These are phyloP conservation scores for Marasmius sp. DNA, from an alignment of 1,284 basidiomycete genomes.

Conservation along the genomic window DNA sequence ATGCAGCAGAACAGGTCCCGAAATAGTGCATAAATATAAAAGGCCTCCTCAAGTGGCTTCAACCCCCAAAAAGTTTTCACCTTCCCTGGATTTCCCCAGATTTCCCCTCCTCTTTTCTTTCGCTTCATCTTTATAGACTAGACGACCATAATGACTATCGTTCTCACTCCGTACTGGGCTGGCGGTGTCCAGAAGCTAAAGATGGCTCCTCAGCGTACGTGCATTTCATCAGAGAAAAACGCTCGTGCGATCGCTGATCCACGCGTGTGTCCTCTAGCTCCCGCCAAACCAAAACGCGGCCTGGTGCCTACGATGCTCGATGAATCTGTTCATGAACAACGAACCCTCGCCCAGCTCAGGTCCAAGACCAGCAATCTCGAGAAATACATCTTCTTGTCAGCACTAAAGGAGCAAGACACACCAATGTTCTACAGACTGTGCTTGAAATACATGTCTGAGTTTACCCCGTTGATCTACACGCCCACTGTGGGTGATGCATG, in stretches of 20 bases:
- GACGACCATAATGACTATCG: slow-evolving; percentile 53
- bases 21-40: no score
- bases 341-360: slow-evolving; percentile 68
- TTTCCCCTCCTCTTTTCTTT: neutral
- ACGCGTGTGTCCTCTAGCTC: slow-evolving; percentile 35
- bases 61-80: no score
- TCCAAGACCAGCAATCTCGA: slow-evolving; percentile 75
- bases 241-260: neutral
- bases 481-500: slow-evolving; percentile 90
- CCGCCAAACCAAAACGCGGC: slow-evolving; percentile 51
- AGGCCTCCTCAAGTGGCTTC: no score
- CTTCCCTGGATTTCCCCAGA: neutral
- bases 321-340: slow-evolving; percentile 52
- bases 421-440: slow-evolving; percentile 76
- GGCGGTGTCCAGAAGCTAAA: slow-evolving; percentile 69
- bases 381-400: slow-evolving; percentile 81
- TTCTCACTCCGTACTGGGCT: slow-evolving; percentile 68
- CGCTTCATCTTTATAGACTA: neutral
- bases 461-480: slow-evolving; percentile 89
- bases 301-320: slow-evolving; percentile 65
- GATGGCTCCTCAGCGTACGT: slow-evolving; percentile 56
- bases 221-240: slow-evolving; percentile 12
- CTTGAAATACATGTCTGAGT: slow-evolving; percentile 68
- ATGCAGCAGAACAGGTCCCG: no score
- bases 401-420: slow-evolving; percentile 71